Percentiles rank a stretch among this genome's conserved stretches.
Evolutionary conservation across 495 filamentous ascomycete genomes (phyloP).

Genomic region (Lophium mytilinum): DNA sequence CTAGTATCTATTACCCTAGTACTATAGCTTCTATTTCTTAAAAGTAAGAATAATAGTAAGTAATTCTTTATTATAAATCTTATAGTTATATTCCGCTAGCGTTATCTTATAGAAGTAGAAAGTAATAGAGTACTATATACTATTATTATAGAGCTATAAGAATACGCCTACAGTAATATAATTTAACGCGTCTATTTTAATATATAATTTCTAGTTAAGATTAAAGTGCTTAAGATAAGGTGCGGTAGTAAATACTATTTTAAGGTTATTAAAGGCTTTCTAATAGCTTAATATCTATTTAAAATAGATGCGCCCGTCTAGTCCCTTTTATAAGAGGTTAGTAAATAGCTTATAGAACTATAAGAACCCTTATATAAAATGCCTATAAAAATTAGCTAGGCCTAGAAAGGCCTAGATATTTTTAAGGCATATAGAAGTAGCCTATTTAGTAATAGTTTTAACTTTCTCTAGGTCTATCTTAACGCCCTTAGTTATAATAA

Average conservation of each 20-base stretch:
- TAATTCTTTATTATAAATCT: slow-evolving; percentile 32
- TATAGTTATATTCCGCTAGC: slow-evolving; percentile 25
- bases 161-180: slow-evolving; percentile 17
- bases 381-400: slow-evolving; percentile 22
- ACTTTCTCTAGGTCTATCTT: slow-evolving; percentile 29
- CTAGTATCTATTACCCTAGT: too few species aligned
- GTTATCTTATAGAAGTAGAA: slow-evolving; percentile 28
- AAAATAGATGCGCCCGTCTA: too few species aligned
- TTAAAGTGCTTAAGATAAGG: slow-evolving; percentile 26
- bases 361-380: slow-evolving; percentile 17
- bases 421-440: slow-evolving; percentile 5
- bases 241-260: slow-evolving; percentile 31
- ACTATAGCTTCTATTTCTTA: slow-evolving; percentile 1
- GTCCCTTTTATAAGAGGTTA: too few species aligned
- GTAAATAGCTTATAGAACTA: too few species aligned
- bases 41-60: slow-evolving; percentile 32
- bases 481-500: slow-evolving; percentile 24
- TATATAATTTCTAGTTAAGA: slow-evolving; percentile 6
- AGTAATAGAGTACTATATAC: slow-evolving; percentile 10
- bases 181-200: slow-evolving; percentile 27
- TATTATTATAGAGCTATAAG: slow-evolving; percentile 1
- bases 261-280: too few species aligned
- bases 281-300: too few species aligned
- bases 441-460: slow-evolving; percentile 1
- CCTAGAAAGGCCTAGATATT: slow-evolving; percentile 19